phyloP scores from a whole-genome alignment of 306 rosid species.

The Pyrus pyrifolia region DNA sequence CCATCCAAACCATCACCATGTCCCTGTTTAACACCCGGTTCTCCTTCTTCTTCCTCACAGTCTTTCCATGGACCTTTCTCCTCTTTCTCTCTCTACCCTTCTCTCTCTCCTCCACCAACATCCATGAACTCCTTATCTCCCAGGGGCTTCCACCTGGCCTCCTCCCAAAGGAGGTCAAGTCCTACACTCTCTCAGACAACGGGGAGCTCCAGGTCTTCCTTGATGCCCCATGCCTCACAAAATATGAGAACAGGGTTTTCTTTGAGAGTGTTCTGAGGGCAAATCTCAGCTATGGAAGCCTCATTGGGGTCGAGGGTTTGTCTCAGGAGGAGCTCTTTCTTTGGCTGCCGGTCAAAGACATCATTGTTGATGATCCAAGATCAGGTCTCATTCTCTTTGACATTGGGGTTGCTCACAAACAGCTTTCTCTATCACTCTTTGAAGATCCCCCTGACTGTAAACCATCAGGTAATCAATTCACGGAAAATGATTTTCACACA shows the following conservation, averaged over 20 bases:
- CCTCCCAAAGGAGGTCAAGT: constrained; percentile 62
- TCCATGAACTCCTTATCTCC: constrained; percentile 74
- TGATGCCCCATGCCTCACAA: constrained; percentile 70
- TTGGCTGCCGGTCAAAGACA: constrained; percentile 87
- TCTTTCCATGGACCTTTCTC: constrained; percentile 14
- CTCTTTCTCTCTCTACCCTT: constrained; percentile 20
- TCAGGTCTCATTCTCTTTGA: constrained; percentile 76
- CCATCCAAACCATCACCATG: constrained; percentile 9
- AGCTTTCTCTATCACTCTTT: constrained; percentile 73
- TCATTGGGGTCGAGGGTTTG: constrained; percentile 71
- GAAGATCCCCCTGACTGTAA: constrained; percentile 86
- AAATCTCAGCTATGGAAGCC: constrained; percentile 77
- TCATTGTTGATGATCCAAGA: constrained; percentile 67
- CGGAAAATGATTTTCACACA: neutral
- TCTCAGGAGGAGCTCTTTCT: constrained; percentile 81
- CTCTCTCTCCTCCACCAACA: constrained; percentile 28
- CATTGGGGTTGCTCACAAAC: constrained; percentile 82
- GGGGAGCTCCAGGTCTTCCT: constrained; percentile 70
- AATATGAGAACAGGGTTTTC: constrained; percentile 66
- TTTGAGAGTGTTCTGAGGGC: constrained; percentile 66
- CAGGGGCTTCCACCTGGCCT: constrained; percentile 82
- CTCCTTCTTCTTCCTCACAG: constrained; percentile 2
- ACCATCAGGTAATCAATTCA: constrained; percentile 39
- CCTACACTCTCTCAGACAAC: constrained; percentile 49
- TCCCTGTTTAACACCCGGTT: constrained; percentile 33